Percentiles rank a stretch among this genome's conserved stretches.
These are phyloP conservation scores for Gremmenia infestans DNA, from an alignment of 2,329 filamentous ascomycete species.

Conservation along the genomic window DNA sequence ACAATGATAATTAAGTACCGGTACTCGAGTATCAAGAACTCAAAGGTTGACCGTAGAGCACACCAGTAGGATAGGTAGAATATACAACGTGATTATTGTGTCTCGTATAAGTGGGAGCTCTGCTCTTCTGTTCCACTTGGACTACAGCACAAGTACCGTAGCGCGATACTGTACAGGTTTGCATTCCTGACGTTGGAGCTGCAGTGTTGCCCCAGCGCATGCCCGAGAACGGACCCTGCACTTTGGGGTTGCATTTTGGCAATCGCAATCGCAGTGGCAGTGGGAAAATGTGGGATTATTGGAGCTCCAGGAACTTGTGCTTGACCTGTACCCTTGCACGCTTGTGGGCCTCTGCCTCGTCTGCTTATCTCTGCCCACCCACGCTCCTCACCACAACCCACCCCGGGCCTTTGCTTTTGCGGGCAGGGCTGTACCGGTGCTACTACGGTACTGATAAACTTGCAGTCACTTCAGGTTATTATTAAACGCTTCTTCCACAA, in stretches of 20 bases:
- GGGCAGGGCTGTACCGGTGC: background rate
- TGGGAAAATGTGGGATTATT: background rate
- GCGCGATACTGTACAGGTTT: background rate
- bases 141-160: too few species aligned
- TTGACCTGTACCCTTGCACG: background rate
- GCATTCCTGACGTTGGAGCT: background rate
- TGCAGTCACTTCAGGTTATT: conserved; percentile 4
- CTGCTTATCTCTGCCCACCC: conserved; percentile 5
- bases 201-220: background rate
- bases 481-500: conserved; percentile 5
- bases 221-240: background rate
- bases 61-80: too few species aligned
- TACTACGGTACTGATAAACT: conserved; percentile 8
- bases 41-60: too few species aligned
- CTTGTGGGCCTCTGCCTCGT: background rate
- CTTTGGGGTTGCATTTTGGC: background rate
- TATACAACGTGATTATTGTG: too few species aligned
- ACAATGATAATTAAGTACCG: too few species aligned
- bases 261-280: background rate
- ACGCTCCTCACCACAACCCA: background rate
- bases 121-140: too few species aligned
- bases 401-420: conserved; percentile 6
- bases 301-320: background rate
- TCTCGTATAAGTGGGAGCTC: too few species aligned
- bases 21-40: too few species aligned